These are phyloP conservation scores for Fomitopsis schrenkii DNA, from an alignment of 1,284 basidiomycete genomes.

Conservation along the genomic window DNA sequence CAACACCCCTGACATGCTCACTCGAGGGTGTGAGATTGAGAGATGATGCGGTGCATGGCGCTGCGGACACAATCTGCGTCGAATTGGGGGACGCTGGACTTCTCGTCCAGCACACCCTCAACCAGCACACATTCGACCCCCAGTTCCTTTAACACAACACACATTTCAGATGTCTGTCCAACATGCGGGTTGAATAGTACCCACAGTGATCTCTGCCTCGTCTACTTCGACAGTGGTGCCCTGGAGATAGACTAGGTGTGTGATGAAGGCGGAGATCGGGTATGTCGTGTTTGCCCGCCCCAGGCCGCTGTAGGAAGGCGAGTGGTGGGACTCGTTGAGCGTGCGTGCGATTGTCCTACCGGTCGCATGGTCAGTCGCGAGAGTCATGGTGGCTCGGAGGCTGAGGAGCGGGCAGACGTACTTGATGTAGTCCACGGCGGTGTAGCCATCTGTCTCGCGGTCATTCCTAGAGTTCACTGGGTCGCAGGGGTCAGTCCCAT, in stretches of 20 bases:
- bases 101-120: slow-evolving; percentile 17
- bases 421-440: slow-evolving; percentile 81
- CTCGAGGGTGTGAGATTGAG: slow-evolving; percentile 8
- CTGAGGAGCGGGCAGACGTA: slow-evolving; percentile 23
- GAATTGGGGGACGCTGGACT: slow-evolving; percentile 37
- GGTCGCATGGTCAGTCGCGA: not conserved
- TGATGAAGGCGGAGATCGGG: slow-evolving; percentile 73
- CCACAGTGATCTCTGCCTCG: slow-evolving; percentile 53
- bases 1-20: not conserved
- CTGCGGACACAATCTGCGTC: slow-evolving; percentile 45
- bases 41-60: slow-evolving; percentile 45
- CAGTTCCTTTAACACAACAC: slow-evolving; percentile 35
- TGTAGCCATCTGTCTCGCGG: slow-evolving; percentile 86
- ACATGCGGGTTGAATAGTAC: slow-evolving; percentile 18
- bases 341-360: slow-evolving; percentile 65
- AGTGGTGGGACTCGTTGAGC: slow-evolving; percentile 61
- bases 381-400: not conserved
- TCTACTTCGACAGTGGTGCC: slow-evolving; percentile 64
- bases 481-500: not conserved
- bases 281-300: slow-evolving; percentile 59
- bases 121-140: slow-evolving; percentile 61
- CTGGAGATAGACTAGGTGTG: slow-evolving; percentile 79
- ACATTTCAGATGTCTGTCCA: slow-evolving; percentile 8
- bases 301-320: slow-evolving; percentile 43
- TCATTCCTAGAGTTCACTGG: slow-evolving; percentile 89